phyloP scores from a whole-genome alignment of 106 monocot species.

The Xerophyta viscosa region DNA sequence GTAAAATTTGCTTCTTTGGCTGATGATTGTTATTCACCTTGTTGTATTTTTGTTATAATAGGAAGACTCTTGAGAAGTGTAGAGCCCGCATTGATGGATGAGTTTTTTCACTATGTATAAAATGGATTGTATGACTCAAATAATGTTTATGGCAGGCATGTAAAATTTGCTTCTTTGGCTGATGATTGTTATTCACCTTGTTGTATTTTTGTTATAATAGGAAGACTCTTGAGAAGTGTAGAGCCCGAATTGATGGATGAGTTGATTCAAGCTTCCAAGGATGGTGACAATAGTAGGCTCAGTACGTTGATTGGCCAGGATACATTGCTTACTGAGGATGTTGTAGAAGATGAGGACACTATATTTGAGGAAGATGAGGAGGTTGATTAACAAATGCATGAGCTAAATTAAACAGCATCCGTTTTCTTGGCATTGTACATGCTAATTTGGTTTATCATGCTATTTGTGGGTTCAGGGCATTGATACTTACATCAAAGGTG shows the following conservation, averaged over 20 bases:
- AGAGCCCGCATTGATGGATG: conserved; percentile 87
- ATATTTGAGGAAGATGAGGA: conserved; percentile 27
- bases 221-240: conserved; percentile 69
- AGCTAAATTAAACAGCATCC: too few species aligned
- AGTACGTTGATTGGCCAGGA: conserved; percentile 25
- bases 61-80: conserved; percentile 75
- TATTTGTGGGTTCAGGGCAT: conserved; percentile 21
- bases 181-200: background rate
- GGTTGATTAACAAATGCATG: too few species aligned
- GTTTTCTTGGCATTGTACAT: too few species aligned
- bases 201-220: conserved; percentile 18
- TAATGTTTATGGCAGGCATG: too few species aligned
- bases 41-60: conserved; percentile 9
- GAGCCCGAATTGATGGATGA: conserved; percentile 88
- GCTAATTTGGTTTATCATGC: background rate
- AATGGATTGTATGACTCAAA: too few species aligned
- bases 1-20: too few species aligned
- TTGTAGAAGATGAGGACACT: conserved; percentile 28
- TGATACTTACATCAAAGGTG: conserved; percentile 33
- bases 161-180: too few species aligned
- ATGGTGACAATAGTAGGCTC: conserved; percentile 51
- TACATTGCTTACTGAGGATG: conserved; percentile 28
- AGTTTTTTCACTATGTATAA: too few species aligned
- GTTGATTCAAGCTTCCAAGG: conserved; percentile 85
- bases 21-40: background rate